Percentiles rank a stretch among this genome's conserved stretches.
Conservation (phyloP, 768 basidiomycete genomes). For the Leccinum boreale region DNA sequence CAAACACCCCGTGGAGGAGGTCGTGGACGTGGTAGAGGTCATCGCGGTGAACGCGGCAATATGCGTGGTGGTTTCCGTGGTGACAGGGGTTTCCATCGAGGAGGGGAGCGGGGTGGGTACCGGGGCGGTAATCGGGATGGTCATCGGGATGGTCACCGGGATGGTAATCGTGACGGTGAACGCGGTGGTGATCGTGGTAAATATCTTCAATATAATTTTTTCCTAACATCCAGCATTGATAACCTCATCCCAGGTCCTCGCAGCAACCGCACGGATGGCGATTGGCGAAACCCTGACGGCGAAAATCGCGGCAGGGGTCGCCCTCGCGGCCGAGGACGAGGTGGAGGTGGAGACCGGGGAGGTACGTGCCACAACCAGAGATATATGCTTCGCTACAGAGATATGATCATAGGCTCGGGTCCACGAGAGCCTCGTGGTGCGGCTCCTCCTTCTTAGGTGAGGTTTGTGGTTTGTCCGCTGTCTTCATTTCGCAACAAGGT, state of each 20-base stretch:
- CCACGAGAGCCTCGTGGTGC: slow-evolving; percentile 22
- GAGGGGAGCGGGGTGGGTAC: slow-evolving; percentile 33
- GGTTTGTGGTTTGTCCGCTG: background rate
- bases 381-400: background rate
- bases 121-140: slow-evolving; percentile 29
- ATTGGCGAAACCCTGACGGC: slow-evolving; percentile 46
- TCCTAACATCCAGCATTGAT: background rate
- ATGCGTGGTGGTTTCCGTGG: slow-evolving; percentile 43
- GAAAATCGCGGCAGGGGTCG: slow-evolving; percentile 40
- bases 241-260: slow-evolving; percentile 12
- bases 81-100: slow-evolving; percentile 35
- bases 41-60: slow-evolving; percentile 41
- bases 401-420: slow-evolving; percentile 12
- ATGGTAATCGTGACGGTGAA: background rate
- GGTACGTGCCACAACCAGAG: slow-evolving; percentile 25
- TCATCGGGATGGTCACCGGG: slow-evolving; percentile 18
- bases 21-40: slow-evolving; percentile 45
- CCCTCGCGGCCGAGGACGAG: slow-evolving; percentile 44
- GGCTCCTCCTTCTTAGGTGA: slow-evolving; percentile 17
- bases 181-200: slow-evolving; percentile 6
- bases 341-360: slow-evolving; percentile 39
- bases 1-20: slow-evolving; percentile 43
- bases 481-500: background rate
- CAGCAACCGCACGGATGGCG: slow-evolving; percentile 33
- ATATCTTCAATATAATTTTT: background rate